Percentiles rank a stretch among this genome's conserved stretches.
Evolutionary conservation across 2,329 filamentous ascomycete genomes (phyloP).

Genomic region (Hypoxylon sp.): DNA sequence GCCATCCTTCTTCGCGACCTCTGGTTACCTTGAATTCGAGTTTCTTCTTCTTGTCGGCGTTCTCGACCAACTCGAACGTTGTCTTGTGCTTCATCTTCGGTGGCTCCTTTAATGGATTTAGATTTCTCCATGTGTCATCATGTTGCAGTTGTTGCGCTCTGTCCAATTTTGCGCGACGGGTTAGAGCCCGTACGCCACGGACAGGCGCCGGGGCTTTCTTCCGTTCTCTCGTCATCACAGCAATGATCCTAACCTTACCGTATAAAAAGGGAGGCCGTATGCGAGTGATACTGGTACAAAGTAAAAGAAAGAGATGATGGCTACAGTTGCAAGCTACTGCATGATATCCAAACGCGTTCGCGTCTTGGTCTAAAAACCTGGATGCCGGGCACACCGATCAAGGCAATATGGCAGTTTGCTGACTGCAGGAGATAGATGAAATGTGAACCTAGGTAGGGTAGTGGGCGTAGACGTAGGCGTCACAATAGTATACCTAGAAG

Average conservation of each 20-base stretch:
- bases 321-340: slow-evolving; percentile 50
- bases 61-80: slow-evolving; percentile 76
- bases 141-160: slow-evolving; percentile 46
- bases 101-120: slow-evolving; percentile 53
- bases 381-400: slow-evolving; percentile 37
- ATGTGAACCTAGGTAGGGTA: slow-evolving; percentile 32
- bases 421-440: slow-evolving; percentile 25
- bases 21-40: slow-evolving; percentile 71
- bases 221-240: slow-evolving; percentile 54
- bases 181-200: slow-evolving; percentile 47
- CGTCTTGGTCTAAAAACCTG: slow-evolving; percentile 45
- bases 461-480: slow-evolving; percentile 10
- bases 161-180: slow-evolving; percentile 52
- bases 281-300: slow-evolving; percentile 42
- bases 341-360: slow-evolving; percentile 47
- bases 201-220: slow-evolving; percentile 53
- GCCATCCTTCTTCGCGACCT: slow-evolving; percentile 19
- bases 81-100: slow-evolving; percentile 70
- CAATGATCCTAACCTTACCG: slow-evolving; percentile 54
- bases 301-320: slow-evolving; percentile 33
- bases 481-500: slow-evolving; percentile 32
- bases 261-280: slow-evolving; percentile 46
- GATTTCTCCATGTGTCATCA: slow-evolving; percentile 50
- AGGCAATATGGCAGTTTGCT: slow-evolving; percentile 37
- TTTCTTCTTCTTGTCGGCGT: slow-evolving; percentile 75